Evolutionary conservation across 1,284 basidiomycete genomes (phyloP).

Genomic region (Ganoderma lingzhi): DNA sequence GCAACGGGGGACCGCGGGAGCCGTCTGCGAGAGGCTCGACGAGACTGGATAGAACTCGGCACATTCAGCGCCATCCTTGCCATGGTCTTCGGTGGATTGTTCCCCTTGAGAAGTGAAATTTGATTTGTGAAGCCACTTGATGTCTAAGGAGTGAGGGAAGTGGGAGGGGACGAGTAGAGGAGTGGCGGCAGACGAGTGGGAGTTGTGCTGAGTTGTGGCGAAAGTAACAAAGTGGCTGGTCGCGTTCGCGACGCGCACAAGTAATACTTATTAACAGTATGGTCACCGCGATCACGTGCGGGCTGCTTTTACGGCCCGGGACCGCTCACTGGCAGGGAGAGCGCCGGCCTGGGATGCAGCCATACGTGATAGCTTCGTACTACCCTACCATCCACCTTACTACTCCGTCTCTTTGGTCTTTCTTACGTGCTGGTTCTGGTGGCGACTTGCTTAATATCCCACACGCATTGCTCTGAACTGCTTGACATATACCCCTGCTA

Average conservation of each 20-base stretch:
- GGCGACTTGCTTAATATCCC: neutral
- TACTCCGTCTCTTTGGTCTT: neutral
- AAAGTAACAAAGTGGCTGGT: neutral
- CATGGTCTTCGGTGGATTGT: neutral
- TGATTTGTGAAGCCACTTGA: neutral
- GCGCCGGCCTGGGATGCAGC: neutral
- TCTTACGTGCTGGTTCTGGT: neutral
- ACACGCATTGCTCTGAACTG: neutral
- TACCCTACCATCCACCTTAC: neutral
- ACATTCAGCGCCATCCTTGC: conserved; percentile 9
- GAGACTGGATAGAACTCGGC: conserved; percentile 14
- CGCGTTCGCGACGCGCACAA: conserved; percentile 1
- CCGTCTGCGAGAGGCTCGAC: neutral
- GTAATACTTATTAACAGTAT: neutral
- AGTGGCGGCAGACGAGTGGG: neutral
- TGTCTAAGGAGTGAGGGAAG: neutral
- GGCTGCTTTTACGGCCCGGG: neutral
- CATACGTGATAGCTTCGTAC: no score
- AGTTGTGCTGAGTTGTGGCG: neutral
- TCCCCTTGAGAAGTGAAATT: neutral
- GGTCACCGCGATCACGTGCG: conserved; percentile 6
- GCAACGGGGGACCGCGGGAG: neutral
- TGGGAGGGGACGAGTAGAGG: neutral
- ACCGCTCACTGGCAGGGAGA: no score
- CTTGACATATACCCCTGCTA: neutral